These are phyloP conservation scores for Penicillium brasilianum DNA, from an alignment of 2,329 filamentous ascomycete species.

Conservation along the genomic window DNA sequence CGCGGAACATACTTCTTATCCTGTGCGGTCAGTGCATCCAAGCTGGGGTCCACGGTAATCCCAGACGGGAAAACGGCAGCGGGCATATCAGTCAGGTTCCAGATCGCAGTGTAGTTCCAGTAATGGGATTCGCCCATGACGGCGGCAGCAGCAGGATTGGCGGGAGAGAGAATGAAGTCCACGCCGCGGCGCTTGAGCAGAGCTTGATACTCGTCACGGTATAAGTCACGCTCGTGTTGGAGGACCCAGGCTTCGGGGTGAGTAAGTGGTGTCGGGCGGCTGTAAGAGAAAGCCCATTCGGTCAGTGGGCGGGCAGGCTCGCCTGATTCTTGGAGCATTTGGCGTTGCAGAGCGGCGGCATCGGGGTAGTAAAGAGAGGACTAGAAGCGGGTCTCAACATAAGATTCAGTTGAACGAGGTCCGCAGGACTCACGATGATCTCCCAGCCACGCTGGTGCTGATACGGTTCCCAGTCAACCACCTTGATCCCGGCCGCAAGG, in stretches of 20 bases:
- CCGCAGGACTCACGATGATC: constrained; percentile 37
- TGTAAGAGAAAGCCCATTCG: constrained; percentile 44
- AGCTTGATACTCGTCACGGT: constrained; percentile 40
- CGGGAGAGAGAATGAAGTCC: constrained; percentile 40
- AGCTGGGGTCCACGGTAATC: constrained; percentile 31
- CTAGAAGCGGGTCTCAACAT: constrained; percentile 33
- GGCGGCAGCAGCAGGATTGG: constrained; percentile 35
- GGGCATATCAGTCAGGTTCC: constrained; percentile 41
- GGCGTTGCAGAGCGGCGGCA: constrained; percentile 41
- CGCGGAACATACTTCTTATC: constrained; percentile 31
- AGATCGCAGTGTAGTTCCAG: constrained; percentile 44
- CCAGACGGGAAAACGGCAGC: constrained; percentile 38
- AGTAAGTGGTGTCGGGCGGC: constrained; percentile 28
- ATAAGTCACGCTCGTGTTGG: constrained; percentile 35
- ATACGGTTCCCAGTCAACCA: constrained; percentile 45
- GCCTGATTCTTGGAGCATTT: constrained; percentile 40
- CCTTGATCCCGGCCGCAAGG: constrained; percentile 53
- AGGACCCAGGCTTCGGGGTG: constrained; percentile 37
- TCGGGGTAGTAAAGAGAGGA: constrained; percentile 57
- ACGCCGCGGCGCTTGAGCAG: constrained; percentile 36
- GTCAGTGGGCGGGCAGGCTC: constrained; percentile 55
- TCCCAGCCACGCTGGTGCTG: constrained; percentile 42
- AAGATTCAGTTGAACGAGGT: too few relatives aligned
- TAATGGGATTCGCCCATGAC: constrained; percentile 42
- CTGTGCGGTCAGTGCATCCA: constrained; percentile 29